These are phyloP conservation scores for Lachnellula arida DNA, from an alignment of 2,329 filamentous ascomycete species.

Conservation along the genomic window DNA sequence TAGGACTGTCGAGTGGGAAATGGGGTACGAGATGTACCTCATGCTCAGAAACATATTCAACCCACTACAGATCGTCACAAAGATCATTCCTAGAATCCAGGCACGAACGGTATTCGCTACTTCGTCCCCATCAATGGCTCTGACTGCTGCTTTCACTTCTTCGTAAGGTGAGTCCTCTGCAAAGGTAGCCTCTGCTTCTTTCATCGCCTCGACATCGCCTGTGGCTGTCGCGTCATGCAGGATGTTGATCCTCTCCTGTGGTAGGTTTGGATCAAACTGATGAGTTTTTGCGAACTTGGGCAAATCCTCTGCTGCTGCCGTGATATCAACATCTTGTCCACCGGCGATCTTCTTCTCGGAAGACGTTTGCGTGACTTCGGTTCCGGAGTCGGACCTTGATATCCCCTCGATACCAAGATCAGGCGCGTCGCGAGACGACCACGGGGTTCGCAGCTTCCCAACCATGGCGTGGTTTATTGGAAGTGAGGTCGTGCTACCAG, in stretches of 20 bases:
- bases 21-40: not conserved
- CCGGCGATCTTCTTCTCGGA: constrained; percentile 6
- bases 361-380: not conserved
- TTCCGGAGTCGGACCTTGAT: not conserved
- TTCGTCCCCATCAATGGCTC: constrained; percentile 58
- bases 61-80: constrained; percentile 30
- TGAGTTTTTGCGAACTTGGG: constrained; percentile 18
- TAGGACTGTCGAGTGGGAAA: not conserved
- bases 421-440: not conserved
- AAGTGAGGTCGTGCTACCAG: not conserved
- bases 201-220: constrained; percentile 31
- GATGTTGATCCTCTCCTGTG: constrained; percentile 18
- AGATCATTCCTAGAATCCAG: constrained; percentile 51
- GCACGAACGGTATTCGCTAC: constrained; percentile 62
- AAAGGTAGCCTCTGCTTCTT: constrained; percentile 35
- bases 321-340: not conserved
- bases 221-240: constrained; percentile 16
- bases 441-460: not conserved
- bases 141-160: constrained; percentile 53
- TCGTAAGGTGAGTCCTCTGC: constrained; percentile 60
- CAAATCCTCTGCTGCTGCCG: constrained; percentile 8
- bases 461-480: not conserved
- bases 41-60: constrained; percentile 24
- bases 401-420: not conserved
- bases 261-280: constrained; percentile 24